Evolutionary conservation across 2,329 filamentous ascomycete species (phyloP), one percentile per base, ranked within the genome.

Genomic region (Apiospora phragmitis): DNA sequence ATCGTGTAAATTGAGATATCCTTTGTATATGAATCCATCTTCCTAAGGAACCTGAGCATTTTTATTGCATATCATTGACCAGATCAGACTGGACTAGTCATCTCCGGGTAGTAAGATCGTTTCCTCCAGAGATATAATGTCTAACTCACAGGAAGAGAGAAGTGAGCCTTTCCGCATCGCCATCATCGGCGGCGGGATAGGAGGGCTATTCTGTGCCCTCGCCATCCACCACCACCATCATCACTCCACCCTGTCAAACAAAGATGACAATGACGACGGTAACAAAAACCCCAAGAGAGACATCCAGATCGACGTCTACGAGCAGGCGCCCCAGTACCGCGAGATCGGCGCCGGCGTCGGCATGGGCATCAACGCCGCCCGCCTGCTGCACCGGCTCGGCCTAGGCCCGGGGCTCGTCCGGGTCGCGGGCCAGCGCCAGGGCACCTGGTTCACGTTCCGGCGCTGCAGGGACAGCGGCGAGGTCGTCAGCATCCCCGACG

Each of bases 111-210:
- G 7, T 29, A 32, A 24, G 38, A 14, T 3, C 3, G n/a, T 9
- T 9, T n/a, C 32, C 29, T 55, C 29, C 51, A n/a, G 18, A 62
- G 9, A 38, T 3, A 29, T 3, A 9, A 62, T 62, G 55, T 24
- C 32, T 5, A n/a, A 38, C 21, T 12, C 21, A 7, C 29, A 38
- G 7, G 32, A 38, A 38, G 55, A 62, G 32, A 38, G 32, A n/a
- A 38, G 21, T 4, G 55, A 38, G 16, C 65, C 65, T 3, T 67
- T 67, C 42, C 41, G 41, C n/a, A 74, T 84, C 59, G 81, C 80
- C 69, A 76, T 83, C 42, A 76, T 82, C 24, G 81, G 82, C 32
- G 82, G 81, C 32, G 82, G 82, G 69, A 81, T 83, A 29, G 80
- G 80, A 41, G 82, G 82, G 21, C 77, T 83, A 29, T 79, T 77